Conservation (phyloP, 2,329 filamentous ascomycete genomes). For the Emmonsia crescens region DNA sequence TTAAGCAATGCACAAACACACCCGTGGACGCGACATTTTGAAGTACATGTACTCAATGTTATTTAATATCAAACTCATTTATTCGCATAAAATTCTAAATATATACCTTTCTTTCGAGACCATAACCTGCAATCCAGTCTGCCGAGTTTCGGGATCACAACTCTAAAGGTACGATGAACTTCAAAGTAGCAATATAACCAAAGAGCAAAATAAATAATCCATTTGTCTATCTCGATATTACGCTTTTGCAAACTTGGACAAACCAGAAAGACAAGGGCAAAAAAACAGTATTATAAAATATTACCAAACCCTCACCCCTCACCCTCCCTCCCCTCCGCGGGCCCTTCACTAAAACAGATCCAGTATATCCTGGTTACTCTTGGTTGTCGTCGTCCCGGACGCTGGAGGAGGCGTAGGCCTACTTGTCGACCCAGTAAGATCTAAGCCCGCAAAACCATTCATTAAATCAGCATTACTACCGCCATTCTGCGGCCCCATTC, state of each 20-base stretch:
- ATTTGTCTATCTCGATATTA: conserved; percentile 3
- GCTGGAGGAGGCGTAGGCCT: conserved; percentile 17
- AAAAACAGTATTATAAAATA: neutral
- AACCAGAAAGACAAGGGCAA: neutral
- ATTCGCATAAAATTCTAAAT: neutral
- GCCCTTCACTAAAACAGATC: conserved; percentile 39
- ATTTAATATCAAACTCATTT: neutral
- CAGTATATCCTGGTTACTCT: conserved; percentile 46
- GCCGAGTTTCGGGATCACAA: too few species aligned
- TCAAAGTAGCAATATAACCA: neutral
- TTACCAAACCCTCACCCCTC: neutral
- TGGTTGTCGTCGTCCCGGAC: conserved; percentile 13
- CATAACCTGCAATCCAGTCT: neutral
- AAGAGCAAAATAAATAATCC: neutral
- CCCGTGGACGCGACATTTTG: too few species aligned
- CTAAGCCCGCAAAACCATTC: conserved; percentile 75
- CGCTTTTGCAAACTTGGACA: conserved; percentile 1
- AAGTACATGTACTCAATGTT: neutral
- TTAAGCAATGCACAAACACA: neutral
- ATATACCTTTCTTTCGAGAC: neutral
- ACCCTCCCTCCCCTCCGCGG: neutral
- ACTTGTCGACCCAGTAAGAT: conserved; percentile 48
- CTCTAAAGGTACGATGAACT: neutral
- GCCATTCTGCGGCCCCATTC: conserved; percentile 22
- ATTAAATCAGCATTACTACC: conserved; percentile 47